These are phyloP conservation scores for Boletellus deceptivus DNA, from an alignment of 1,284 basidiomycete species.

Conservation along the genomic window DNA sequence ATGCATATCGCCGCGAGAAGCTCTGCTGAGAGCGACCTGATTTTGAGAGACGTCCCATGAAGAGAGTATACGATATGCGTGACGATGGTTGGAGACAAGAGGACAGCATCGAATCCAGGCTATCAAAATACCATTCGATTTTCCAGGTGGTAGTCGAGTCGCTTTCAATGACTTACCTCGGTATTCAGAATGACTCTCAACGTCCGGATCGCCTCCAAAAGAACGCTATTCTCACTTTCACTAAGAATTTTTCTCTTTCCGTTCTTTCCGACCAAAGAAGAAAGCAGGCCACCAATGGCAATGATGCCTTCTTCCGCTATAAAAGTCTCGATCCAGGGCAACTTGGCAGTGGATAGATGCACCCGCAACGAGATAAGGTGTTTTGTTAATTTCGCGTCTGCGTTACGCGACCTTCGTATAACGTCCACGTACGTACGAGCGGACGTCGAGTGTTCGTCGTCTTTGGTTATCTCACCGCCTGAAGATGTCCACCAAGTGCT, in stretches of 20 bases:
- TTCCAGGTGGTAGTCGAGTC: background rate
- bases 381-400: slow-evolving; percentile 66
- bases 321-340: slow-evolving; percentile 80
- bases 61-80: slow-evolving; percentile 75
- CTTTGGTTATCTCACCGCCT: slow-evolving; percentile 47
- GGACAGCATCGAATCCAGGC: slow-evolving; percentile 72
- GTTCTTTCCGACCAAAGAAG: slow-evolving; percentile 58
- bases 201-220: slow-evolving; percentile 78
- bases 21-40: slow-evolving; percentile 73
- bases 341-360: slow-evolving; percentile 78
- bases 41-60: slow-evolving; percentile 64
- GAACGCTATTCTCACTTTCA: slow-evolving; percentile 66
- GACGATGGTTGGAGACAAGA: slow-evolving; percentile 65
- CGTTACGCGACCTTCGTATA: slow-evolving; percentile 50
- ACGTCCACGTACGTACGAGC: slow-evolving; percentile 62
- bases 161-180: slow-evolving; percentile 51
- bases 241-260: slow-evolving; percentile 56
- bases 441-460: slow-evolving; percentile 44
- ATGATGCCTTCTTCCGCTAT: slow-evolving; percentile 69
- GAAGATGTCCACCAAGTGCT: slow-evolving; percentile 69
- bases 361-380: slow-evolving; percentile 84
- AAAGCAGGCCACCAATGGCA: slow-evolving; percentile 56
- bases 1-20: slow-evolving; percentile 83
- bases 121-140: slow-evolving; percentile 28
- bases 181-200: slow-evolving; percentile 83